Evolutionary conservation across 257 asterid species (phyloP).

Genomic region (Solanum paucissectum): DNA sequence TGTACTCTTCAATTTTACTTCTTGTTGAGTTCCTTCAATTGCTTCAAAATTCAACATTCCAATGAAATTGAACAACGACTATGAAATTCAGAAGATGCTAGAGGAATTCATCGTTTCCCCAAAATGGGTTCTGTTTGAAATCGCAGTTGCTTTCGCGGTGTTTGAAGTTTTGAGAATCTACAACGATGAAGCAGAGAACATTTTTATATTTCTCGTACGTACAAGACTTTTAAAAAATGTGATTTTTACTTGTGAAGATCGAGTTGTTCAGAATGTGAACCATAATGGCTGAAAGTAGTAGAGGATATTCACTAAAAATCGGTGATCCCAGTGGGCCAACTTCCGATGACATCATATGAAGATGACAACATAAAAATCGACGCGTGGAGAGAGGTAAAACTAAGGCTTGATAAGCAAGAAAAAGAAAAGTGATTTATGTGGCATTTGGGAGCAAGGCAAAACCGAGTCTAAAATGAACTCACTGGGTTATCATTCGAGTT

Average conservation of each 20-base stretch:
- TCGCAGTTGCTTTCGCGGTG: constrained; percentile 5
- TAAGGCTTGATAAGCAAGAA: background rate
- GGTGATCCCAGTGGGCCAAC: background rate
- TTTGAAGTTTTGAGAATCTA: constrained; percentile 3
- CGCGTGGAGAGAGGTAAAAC: background rate
- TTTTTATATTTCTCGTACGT: background rate
- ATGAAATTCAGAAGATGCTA: background rate
- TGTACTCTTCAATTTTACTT: constrained; percentile 10
- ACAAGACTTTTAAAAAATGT: background rate
- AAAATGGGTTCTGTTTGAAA: constrained; percentile 16
- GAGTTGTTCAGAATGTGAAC: background rate
- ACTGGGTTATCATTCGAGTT: constrained; percentile 17
- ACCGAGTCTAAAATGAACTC: constrained; percentile 14
- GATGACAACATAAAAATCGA: background rate
- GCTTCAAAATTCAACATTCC: constrained; percentile 2
- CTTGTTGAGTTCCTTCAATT: constrained; percentile 10
- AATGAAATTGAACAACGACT: background rate
- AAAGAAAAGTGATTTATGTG: background rate
- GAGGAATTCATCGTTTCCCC: constrained; percentile 15
- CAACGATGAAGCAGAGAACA: background rate
- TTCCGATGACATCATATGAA: background rate
- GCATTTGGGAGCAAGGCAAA: constrained; percentile 14
- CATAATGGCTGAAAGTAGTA: background rate
- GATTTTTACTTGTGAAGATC: background rate
- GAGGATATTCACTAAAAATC: background rate